phyloP scores from a whole-genome alignment of 2,329 filamentous ascomycete species.

The Arthrobotrys musiformis region DNA sequence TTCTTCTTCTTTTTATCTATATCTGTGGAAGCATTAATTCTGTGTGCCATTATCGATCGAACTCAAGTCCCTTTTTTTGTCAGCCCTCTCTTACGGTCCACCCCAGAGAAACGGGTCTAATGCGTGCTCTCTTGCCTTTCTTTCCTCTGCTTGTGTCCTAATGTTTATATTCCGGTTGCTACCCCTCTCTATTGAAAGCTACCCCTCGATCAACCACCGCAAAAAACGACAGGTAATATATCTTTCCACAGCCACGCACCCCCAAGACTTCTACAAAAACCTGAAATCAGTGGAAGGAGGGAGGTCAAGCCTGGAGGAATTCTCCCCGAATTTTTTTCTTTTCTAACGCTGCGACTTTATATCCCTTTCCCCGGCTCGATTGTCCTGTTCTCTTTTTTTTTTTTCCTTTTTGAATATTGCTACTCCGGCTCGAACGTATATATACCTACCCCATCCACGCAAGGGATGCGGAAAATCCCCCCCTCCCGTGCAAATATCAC shows the following conservation, averaged over 20 bases:
- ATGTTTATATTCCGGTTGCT: slow-evolving; percentile 14
- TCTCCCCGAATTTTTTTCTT: neutral
- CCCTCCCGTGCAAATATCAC: neutral
- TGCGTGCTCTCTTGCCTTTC: neutral
- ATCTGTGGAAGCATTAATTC: neutral
- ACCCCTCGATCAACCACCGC: too few species aligned
- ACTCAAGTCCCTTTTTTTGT: neutral
- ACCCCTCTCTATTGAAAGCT: too few species aligned
- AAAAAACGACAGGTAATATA: too few species aligned
- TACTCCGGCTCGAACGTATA: neutral
- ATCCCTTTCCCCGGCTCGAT: neutral
- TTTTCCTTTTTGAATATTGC: neutral
- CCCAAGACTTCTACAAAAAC: too few species aligned
- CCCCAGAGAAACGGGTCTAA: neutral
- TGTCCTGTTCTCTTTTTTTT: neutral
- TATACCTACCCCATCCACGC: neutral
- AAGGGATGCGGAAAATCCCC: neutral
- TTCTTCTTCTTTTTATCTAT: neutral
- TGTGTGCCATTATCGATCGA: neutral
- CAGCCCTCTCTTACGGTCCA: slow-evolving; percentile 5
- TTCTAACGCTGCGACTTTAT: too few species aligned
- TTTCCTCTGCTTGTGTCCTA: neutral
- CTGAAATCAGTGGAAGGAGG: too few species aligned
- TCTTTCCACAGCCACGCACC: too few species aligned
- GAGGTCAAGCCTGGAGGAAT: neutral